A percentile compares a stretch with the other conserved stretches of the same genome.
Evolutionary conservation across 2,329 filamentous ascomycete genomes (phyloP).

Genomic region (Diaporthe helianthi): DNA sequence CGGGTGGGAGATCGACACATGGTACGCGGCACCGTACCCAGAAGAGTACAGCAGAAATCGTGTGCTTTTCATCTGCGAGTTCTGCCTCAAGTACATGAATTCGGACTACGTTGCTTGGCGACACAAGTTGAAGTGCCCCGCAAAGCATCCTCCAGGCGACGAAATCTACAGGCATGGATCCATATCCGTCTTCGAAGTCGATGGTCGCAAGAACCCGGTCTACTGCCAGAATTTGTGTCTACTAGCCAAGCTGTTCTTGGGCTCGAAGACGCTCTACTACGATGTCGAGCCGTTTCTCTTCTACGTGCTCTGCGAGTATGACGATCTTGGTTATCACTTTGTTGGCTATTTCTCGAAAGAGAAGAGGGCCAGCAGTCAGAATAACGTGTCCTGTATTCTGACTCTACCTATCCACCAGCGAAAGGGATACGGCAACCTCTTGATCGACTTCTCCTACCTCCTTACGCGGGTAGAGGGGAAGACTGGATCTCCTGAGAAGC

Average conservation of each 20-base stretch:
- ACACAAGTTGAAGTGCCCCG: constrained; percentile 95
- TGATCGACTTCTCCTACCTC: constrained; percentile 98
- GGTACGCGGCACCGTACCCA: constrained; percentile 97
- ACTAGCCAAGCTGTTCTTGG: constrained; percentile 95
- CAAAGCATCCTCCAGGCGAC: constrained; percentile 95
- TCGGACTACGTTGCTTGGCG: constrained; percentile 98
- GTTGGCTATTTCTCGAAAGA: constrained; percentile 99
- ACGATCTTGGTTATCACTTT: constrained; percentile 91
- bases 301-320: constrained; percentile 95
- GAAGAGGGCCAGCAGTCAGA: constrained; percentile 90
- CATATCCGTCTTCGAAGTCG: constrained; percentile 96
- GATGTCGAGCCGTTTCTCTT: constrained; percentile 97
- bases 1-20: constrained; percentile 97
- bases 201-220: constrained; percentile 95
- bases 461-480: constrained; percentile 92
- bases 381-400: constrained; percentile 97
- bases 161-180: constrained; percentile 95
- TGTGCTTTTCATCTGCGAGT: constrained; percentile 98
- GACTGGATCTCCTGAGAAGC: constrained; percentile 95
- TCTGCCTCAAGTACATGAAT: constrained; percentile 99
- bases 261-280: constrained; percentile 97
- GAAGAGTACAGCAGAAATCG: constrained; percentile 98
- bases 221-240: constrained; percentile 98
- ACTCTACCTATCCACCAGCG: constrained; percentile 96
- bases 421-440: constrained; percentile 93